Evolutionary conservation across 108 stramenopile genomes (phyloP).

Genomic region (Skeletonema grethae): DNA sequence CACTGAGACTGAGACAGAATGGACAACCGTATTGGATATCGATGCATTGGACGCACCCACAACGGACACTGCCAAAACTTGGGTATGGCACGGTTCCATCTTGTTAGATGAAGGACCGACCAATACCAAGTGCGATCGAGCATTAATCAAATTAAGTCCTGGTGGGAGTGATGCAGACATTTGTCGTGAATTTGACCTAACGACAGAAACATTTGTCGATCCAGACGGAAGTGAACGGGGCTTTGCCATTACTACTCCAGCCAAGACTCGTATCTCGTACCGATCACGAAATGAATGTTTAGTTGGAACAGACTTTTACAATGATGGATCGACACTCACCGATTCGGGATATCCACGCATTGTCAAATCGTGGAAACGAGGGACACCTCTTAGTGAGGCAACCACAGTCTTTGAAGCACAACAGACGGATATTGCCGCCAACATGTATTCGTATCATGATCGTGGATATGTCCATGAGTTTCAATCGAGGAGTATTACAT

Average conservation of each 20-base stretch:
- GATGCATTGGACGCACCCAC: constrained; percentile 53
- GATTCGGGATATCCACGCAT: constrained; percentile 84
- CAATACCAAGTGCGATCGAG: constrained; percentile 48
- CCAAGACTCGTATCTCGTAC: constrained; percentile 60
- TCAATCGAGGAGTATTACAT: constrained; percentile 61
- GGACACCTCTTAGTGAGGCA: constrained; percentile 71
- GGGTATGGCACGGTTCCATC: constrained; percentile 79
- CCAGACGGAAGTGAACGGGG: constrained; percentile 32
- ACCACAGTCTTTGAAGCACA: constrained; percentile 80
- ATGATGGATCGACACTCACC: constrained; percentile 56
- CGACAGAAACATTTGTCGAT: constrained; percentile 63
- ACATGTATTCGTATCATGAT: constrained; percentile 57
- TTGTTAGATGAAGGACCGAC: constrained; percentile 28
- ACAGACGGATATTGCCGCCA: constrained; percentile 68
- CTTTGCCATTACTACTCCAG: constrained; percentile 52
- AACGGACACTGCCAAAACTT: constrained; percentile 53
- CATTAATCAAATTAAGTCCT: constrained; percentile 60
- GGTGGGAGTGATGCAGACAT: constrained; percentile 84
- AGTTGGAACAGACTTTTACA: constrained; percentile 51
- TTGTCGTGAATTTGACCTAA: constrained; percentile 80
- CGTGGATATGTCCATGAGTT: constrained; percentile 69
- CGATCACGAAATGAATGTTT: constrained; percentile 47
- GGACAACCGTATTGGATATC: constrained; percentile 77
- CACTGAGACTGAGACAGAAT: constrained; percentile 27
- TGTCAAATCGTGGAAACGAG: constrained; percentile 81